Evolutionary conservation across 2,329 filamentous ascomycete species (phyloP).

Genomic region (Hyphodiscus sp.): DNA sequence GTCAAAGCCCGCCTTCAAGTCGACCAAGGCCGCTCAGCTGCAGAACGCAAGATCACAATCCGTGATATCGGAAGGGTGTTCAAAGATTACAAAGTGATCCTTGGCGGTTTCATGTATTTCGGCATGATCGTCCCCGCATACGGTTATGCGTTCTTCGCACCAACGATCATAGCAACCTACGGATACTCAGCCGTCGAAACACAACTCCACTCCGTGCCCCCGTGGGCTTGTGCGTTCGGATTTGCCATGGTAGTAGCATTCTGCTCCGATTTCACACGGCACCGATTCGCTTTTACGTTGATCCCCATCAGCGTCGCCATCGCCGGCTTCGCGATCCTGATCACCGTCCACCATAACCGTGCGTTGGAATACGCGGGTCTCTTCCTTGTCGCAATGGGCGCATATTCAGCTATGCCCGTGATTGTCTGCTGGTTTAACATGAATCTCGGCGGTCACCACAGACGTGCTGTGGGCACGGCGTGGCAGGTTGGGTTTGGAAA

Average conservation of each 20-base stretch:
- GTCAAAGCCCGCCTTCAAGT: conserved; percentile 58
- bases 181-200: conserved; percentile 50
- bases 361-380: conserved; percentile 69
- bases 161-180: conserved; percentile 63
- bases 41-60: conserved; percentile 53
- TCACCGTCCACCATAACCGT: conserved; percentile 62
- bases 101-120: conserved; percentile 77
- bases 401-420: conserved; percentile 85
- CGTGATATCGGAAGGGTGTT: conserved; percentile 57
- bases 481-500: conserved; percentile 79
- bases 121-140: conserved; percentile 73
- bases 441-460: conserved; percentile 68
- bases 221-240: conserved; percentile 67
- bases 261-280: conserved; percentile 62
- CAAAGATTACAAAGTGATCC: conserved; percentile 66
- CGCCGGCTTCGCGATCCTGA: conserved; percentile 67
- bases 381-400: conserved; percentile 74
- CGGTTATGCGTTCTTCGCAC: conserved; percentile 71
- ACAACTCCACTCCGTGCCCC: conserved; percentile 44
- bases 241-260: conserved; percentile 72
- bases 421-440: conserved; percentile 79
- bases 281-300: conserved; percentile 70
- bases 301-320: conserved; percentile 63
- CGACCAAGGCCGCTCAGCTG: conserved; percentile 62
- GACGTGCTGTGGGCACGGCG: conserved; percentile 62